Conservation (phyloP, 2,329 filamentous ascomycete species). For the Thermomyces lanuginosus region DNA sequence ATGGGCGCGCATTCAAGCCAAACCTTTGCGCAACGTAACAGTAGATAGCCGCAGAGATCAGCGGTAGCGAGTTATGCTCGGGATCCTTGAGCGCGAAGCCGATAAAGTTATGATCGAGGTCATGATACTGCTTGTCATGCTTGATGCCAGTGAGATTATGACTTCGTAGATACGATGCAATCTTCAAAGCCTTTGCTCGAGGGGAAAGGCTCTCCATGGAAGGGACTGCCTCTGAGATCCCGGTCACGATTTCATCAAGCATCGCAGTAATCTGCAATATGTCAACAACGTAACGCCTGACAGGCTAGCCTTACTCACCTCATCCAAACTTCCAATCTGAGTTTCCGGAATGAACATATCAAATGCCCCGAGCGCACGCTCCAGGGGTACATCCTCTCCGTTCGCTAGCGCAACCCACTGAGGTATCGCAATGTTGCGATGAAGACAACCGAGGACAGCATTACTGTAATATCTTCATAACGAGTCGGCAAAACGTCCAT, state of each 20-base stretch:
- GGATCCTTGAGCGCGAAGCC: conserved; percentile 59
- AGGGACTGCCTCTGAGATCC: conserved; percentile 39
- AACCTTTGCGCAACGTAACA: conserved; percentile 60
- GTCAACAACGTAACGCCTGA: conserved; percentile 3
- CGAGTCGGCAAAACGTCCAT: conserved; percentile 1
- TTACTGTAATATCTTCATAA: conserved; percentile 53
- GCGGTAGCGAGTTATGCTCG: conserved; percentile 63
- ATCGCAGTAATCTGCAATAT: conserved; percentile 41
- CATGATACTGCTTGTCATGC: conserved; percentile 55
- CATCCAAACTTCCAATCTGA: conserved; percentile 54
- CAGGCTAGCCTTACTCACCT: conserved; percentile 32
- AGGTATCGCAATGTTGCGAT: conserved; percentile 61
- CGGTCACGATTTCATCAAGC: conserved; percentile 46
- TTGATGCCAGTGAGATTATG: conserved; percentile 55
- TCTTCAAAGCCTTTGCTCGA: conserved; percentile 48
- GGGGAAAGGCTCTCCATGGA: conserved; percentile 42
- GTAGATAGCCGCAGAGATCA: conserved; percentile 77
- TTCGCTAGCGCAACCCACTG: conserved; percentile 50
- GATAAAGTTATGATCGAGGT: conserved; percentile 74
- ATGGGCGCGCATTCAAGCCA: conserved; percentile 60
- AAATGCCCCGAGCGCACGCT: conserved; percentile 63
- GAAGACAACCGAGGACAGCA: conserved; percentile 59
- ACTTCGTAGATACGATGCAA: conserved; percentile 53
- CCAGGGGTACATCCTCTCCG: conserved; percentile 43
- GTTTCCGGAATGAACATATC: conserved; percentile 77